Evolutionary conservation across 768 basidiomycete species (phyloP).

Genomic region (Lactarius trivialis): DNA sequence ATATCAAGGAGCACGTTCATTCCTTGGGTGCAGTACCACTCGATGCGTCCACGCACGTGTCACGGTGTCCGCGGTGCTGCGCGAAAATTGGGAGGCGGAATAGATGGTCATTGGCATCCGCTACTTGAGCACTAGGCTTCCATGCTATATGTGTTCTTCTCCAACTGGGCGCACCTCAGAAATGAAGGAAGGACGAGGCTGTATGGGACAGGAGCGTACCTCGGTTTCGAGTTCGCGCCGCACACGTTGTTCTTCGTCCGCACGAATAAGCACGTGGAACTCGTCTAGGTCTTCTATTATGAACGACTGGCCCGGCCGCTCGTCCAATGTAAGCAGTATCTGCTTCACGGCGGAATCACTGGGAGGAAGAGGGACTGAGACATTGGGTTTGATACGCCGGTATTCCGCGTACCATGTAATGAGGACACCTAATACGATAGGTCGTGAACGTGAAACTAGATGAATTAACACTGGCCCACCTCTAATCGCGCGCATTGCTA

Average conservation of each 20-base stretch:
- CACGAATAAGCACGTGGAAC: conserved; percentile 74
- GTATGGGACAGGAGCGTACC: conserved; percentile 36
- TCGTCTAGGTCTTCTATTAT: conserved; percentile 87
- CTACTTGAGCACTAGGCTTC: conserved; percentile 32
- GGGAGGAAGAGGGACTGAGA: not conserved
- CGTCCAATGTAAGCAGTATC: conserved; percentile 76
- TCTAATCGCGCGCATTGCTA: conserved; percentile 13
- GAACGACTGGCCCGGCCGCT: conserved; percentile 53
- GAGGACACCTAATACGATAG: conserved; percentile 47
- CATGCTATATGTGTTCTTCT: conserved; percentile 81
- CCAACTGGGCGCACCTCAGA: conserved; percentile 43
- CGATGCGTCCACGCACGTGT: not conserved
- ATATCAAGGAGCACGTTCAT: not conserved
- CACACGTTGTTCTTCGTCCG: conserved; percentile 73
- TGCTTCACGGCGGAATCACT: conserved; percentile 90
- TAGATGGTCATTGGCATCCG: not conserved
- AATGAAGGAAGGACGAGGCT: not conserved
- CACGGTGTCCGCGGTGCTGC: not conserved
- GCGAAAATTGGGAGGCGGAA: not conserved
- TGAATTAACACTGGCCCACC: not conserved
- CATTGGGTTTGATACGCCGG: not conserved
- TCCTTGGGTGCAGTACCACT: not conserved
- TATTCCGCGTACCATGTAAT: conserved; percentile 53
- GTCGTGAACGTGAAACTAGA: not conserved
- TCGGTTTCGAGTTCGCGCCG: conserved; percentile 67